phyloP scores from a whole-genome alignment of 805 yeast genomes.

The Ogataea salicorniae region DNA sequence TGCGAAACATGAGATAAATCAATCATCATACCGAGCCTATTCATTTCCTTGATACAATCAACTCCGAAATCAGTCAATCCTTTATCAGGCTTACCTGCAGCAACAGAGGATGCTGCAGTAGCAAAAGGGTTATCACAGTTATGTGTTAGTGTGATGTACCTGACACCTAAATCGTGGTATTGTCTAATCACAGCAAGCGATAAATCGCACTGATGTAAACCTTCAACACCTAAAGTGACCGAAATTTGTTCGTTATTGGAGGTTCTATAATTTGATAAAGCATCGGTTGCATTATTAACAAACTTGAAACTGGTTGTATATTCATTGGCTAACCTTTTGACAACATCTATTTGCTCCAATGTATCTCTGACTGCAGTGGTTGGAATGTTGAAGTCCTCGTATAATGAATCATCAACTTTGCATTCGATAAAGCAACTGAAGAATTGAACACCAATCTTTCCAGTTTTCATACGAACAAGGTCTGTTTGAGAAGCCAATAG shows the following conservation, averaged over 20 bases:
- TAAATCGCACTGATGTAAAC: constrained; percentile 44
- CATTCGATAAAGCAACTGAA: constrained; percentile 43
- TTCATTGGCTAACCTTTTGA: constrained; percentile 38
- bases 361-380: constrained; percentile 45
- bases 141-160: constrained; percentile 48
- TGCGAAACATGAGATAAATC: constrained; percentile 46
- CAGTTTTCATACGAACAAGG: constrained; percentile 34
- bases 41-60: constrained; percentile 42
- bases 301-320: constrained; percentile 36
- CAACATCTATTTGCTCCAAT: constrained; percentile 45
- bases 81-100: constrained; percentile 39
- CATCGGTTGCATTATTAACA: constrained; percentile 38
- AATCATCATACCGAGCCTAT: constrained; percentile 48
- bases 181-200: constrained; percentile 43
- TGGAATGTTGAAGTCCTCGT: constrained; percentile 40
- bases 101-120: constrained; percentile 42
- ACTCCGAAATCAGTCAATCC: constrained; percentile 40
- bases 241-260: constrained; percentile 32
- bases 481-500: constrained; percentile 38
- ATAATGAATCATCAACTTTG: constrained; percentile 33
- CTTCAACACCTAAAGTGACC: constrained; percentile 46
- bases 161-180: constrained; percentile 42
- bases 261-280: constrained; percentile 29
- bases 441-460: constrained; percentile 43
- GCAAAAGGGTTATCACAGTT: constrained; percentile 53